Evolutionary conservation across 1,284 basidiomycete genomes (phyloP), one percentile per base, ranked within the genome.

Genomic region (Ceratobasidium theobromae): DNA sequence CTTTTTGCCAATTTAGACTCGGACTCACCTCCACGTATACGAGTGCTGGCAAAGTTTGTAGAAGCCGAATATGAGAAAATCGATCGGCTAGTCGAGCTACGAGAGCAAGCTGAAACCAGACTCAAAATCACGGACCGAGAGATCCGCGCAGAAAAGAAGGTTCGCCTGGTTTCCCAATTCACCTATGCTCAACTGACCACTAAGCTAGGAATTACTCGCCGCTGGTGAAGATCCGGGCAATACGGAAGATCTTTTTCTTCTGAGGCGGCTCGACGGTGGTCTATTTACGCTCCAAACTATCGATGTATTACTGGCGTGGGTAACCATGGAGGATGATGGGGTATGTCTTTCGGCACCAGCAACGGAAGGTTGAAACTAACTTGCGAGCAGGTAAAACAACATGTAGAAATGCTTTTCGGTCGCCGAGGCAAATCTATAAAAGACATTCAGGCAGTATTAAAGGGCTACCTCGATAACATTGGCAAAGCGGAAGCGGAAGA

Each of bases 281-380:
- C 77, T 98, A 35, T 95, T 91, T 74, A 89, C 89, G 1, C 76
- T 99, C 9, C 96, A 99, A 73, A 90, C 88, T 16, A 84, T 92
- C 23, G 96, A 98, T 76, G 97, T 95, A 70, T 88, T 98, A 54
- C 77, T 98, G 28, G 95, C 91, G 0, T 99, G 97, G 97, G 77
- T 98, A 28, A 84, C 86, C 66, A 97, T 98, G 94, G 97, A 99
- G 77, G 97, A 99, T 72, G 97, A 99, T 72, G 97, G 95, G 32
- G 94, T 95, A 77, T 68, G 90, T 75, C 21, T 32, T 23, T 33
- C 38, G 51, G 18, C 51, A 25, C 4, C 18, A 9, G n/a, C n/a
- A n/a, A n/a, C n/a, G n/a, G n/a, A 23, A 21, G 25, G 12, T 43
- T 18, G 18, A n/a, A 30, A 33, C 58, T 52, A 48, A 35, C 16